Evolutionary conservation across 345 rosid genomes (phyloP), one percentile per base, ranked within the genome.

Genomic region (Dipteronia sinensis): DNA sequence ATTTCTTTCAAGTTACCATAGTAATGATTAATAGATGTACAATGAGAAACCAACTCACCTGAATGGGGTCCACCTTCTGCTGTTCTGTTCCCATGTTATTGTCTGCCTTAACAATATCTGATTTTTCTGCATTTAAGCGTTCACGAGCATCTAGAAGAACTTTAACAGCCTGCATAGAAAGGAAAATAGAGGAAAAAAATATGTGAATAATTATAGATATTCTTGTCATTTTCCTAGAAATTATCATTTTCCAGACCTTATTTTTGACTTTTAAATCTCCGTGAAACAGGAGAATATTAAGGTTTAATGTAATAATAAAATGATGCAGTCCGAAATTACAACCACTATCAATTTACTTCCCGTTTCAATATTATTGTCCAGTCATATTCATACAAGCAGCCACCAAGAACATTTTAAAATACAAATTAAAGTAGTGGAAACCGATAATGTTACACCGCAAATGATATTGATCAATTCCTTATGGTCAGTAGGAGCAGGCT

Each of bases 91-190:
- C 87, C 74, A 64, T 46, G 31, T 75, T 47, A 81, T 65, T 81
- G 67, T 68, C 89, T 74, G 78, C 73, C 78, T 77, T 79, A 76
- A 46, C 55, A 65, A 80, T 76, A 83, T 77, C 77, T 34, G 88
- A 78, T 72, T 84, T 79, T 83, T 79, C 87, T 19, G 86, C 83
- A 56, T 74, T 84, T 74, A 91, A 74, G 7, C 67, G 83, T 73
- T 90, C 92, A 73, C 91, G 93, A 73, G 91, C 74, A 76, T 83
- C 85, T 44, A 92, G 85, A 80, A 95, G 92, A 76, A 90, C 79
- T 83, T 86, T 87, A 85, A 92, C 95, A 40, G 99, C 99, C 99
- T 95, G 87, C 72, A 76, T 74, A 49, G 73, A 65, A 75, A 69
- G 66, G 20, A 79, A 49, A 72, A 34, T 19, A 51, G 65, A 29